Evolutionary conservation across 2,329 filamentous ascomycete genomes (phyloP).

Genomic region (Botryotinia globosa): DNA sequence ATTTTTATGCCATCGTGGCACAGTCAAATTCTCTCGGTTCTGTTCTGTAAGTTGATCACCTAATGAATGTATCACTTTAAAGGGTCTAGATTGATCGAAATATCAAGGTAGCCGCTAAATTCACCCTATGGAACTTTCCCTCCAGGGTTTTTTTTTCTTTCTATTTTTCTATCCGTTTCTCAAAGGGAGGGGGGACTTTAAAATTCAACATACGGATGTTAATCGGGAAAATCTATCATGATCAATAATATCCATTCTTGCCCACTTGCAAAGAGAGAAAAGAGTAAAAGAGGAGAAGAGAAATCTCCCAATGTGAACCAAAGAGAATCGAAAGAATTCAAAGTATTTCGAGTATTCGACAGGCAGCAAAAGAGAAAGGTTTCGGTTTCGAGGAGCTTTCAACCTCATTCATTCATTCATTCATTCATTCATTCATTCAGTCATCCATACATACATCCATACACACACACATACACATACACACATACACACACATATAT

Average conservation of each 20-base stretch:
- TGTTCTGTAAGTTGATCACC: not conserved
- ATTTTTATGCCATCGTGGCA: not conserved
- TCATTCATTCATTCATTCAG: no score
- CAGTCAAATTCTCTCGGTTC: not conserved
- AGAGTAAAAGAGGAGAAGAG: not conserved
- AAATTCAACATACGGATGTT: not conserved
- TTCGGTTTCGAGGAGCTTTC: not conserved
- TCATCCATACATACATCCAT: no score
- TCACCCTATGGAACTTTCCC: not conserved
- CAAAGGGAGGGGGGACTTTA: not conserved
- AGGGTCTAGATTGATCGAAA: conserved; percentile 11
- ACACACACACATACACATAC: not conserved
- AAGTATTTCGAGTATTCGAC: not conserved
- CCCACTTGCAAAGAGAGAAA: not conserved
- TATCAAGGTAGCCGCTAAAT: conserved; percentile 1
- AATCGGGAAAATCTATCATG: not conserved
- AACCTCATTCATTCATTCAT: not conserved
- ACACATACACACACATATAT: not conserved
- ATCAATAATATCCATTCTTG: not conserved
- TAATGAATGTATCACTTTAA: not conserved
- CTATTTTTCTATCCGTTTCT: not conserved
- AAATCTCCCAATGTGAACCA: not conserved
- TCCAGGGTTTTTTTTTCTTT: not conserved
- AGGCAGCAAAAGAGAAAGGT: not conserved
- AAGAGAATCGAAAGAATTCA: not conserved